Percentiles rank a stretch among this genome's conserved stretches.
Conservation (phyloP, 805 yeast species). For the Sungouiella thailandica region DNA sequence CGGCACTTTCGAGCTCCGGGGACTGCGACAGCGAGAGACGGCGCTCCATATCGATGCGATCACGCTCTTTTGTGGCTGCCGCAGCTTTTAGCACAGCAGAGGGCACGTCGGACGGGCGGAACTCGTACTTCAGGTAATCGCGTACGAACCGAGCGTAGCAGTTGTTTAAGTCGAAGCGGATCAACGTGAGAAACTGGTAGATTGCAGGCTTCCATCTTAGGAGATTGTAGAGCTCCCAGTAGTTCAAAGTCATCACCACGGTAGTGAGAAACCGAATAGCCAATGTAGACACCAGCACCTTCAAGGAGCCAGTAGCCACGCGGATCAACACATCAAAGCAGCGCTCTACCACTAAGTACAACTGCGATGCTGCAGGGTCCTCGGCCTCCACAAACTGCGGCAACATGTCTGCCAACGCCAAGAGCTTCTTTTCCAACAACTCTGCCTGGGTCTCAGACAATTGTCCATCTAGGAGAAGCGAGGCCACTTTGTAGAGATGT, state of each 20-base stretch:
- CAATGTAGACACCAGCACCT: conserved; percentile 28
- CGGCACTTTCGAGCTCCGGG: conserved; percentile 3
- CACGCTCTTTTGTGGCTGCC: conserved; percentile 7
- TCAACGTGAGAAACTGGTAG: conserved; percentile 34
- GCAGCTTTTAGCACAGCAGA: conserved; percentile 1
- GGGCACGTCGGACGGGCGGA: conserved; percentile 12
- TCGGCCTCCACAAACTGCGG: conserved; percentile 16
- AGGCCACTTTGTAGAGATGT: conserved; percentile 29
- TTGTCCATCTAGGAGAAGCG: conserved; percentile 19
- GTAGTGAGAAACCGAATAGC: conserved; percentile 35
- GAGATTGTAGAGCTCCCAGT: conserved; percentile 42
- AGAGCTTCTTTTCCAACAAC: conserved; percentile 21
- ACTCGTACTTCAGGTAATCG: conserved; percentile 27
- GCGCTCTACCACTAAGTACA: conserved; percentile 31
- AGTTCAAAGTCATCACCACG: conserved; percentile 33
- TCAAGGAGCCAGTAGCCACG: conserved; percentile 26
- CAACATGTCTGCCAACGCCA: conserved; percentile 20
- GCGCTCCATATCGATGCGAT: conserved; percentile 4
- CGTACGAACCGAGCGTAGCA: conserved; percentile 32
- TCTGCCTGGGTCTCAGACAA: conserved; percentile 10
- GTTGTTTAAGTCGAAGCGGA: conserved; percentile 36
- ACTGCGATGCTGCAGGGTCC: conserved; percentile 27
- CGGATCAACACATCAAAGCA: conserved; percentile 36
- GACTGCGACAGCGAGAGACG: conserved; percentile 1
- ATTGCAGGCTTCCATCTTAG: conserved; percentile 39